These are phyloP conservation scores for Trifolium subterraneum DNA, from an alignment of 306 rosid species.

Conservation along the genomic window DNA sequence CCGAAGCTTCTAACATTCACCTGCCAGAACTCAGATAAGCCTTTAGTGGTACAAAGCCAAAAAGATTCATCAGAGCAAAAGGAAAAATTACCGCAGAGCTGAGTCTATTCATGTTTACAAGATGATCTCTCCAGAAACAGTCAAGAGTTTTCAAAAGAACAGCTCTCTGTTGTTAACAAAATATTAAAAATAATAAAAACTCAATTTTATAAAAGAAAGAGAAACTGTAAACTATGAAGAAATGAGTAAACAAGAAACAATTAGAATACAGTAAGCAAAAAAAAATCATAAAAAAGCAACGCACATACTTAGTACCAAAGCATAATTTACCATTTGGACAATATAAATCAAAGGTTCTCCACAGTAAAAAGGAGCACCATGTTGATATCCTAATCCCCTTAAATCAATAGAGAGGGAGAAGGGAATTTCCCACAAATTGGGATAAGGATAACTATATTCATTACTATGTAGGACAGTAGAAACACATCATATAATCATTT, in stretches of 20 bases:
- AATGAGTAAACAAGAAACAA: conserved; percentile 32
- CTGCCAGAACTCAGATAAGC: conserved; percentile 62
- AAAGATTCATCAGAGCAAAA: conserved; percentile 31
- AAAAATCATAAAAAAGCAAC: conserved; percentile 29
- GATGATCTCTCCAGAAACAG: conserved; percentile 98
- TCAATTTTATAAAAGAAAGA: neutral
- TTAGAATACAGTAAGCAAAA: conserved; percentile 30
- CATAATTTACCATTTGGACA: conserved; percentile 28
- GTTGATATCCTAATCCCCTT: conserved; percentile 15
- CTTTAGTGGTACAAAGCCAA: conserved; percentile 34
- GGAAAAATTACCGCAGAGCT: conserved; percentile 80
- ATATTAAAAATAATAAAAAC: conserved; percentile 13
- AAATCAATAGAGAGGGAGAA: conserved; percentile 31
- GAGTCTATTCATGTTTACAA: conserved; percentile 93
- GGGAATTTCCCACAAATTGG: conserved; percentile 17
- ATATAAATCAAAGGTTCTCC: conserved; percentile 28
- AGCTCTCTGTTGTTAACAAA: conserved; percentile 69
- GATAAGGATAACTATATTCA: conserved; percentile 4
- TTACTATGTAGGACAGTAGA: neutral
- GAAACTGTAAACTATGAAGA: conserved; percentile 8
- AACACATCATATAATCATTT: conserved; percentile 19
- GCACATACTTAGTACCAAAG: conserved; percentile 12
- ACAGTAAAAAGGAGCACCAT: conserved; percentile 4
- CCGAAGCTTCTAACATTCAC: conserved; percentile 96
- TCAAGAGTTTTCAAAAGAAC: conserved; percentile 94